Evolutionary conservation across 2,329 filamentous ascomycete genomes (phyloP).

Genomic region (Fonsecaea multimorphosa): DNA sequence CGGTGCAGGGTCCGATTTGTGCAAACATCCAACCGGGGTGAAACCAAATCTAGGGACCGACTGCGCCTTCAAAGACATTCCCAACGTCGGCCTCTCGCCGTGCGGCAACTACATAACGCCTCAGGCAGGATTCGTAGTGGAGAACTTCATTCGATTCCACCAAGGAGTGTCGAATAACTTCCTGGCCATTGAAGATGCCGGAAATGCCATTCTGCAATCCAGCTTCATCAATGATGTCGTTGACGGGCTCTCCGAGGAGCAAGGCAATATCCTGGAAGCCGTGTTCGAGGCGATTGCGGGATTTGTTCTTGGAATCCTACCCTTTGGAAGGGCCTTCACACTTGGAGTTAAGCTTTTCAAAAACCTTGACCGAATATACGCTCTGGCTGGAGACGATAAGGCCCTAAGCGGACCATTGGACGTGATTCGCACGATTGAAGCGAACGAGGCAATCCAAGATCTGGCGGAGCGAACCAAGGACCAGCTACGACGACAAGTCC

Average conservation of each 20-base stretch:
- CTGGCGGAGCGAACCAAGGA: constrained; percentile 5
- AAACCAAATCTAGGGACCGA: not conserved
- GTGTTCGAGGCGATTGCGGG: not conserved
- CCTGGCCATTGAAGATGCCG: constrained; percentile 16
- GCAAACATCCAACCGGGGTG: not conserved
- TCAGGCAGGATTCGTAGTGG: constrained; percentile 15
- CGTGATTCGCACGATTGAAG: not conserved
- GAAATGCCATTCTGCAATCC: constrained; percentile 2
- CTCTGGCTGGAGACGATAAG: not conserved
- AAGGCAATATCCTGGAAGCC: constrained; percentile 4
- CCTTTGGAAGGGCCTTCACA: not conserved
- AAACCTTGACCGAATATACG: not conserved
- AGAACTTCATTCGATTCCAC: constrained; percentile 20
- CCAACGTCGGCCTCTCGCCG: not conserved
- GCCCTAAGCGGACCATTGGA: not conserved
- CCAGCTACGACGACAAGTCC: constrained; percentile 1
- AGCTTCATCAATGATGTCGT: constrained; percentile 16
- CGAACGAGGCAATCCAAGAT: not conserved
- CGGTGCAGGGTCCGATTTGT: no score
- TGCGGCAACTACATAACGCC: constrained; percentile 14
- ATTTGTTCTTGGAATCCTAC: constrained; percentile 2
- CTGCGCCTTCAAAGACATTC: constrained; percentile 12
- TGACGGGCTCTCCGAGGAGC: not conserved
- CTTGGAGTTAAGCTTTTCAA: not conserved
- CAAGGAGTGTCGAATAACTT: constrained; percentile 13